Evolutionary conservation across 176 grass and related monocot genomes (phyloP).

Genomic region (Otatea glauca): DNA sequence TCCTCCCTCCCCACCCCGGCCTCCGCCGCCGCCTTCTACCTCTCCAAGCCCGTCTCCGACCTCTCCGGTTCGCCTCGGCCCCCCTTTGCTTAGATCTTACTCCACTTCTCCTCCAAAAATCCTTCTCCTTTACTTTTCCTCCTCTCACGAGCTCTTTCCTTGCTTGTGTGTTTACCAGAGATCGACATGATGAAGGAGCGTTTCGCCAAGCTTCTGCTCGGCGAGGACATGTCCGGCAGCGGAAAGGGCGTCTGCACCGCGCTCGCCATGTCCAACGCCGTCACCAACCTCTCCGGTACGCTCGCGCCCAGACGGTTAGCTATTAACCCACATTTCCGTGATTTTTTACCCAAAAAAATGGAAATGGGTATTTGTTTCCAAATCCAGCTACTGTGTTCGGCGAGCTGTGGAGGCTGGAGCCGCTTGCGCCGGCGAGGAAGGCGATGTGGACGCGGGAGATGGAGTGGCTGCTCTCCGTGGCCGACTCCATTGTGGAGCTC

Average conservation of each 20-base stretch:
- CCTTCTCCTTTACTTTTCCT: constrained; percentile 1
- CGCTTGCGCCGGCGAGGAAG: constrained; percentile 79
- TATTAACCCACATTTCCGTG: constrained; percentile 28
- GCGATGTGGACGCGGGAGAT: constrained; percentile 96
- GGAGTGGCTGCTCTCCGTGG: constrained; percentile 91
- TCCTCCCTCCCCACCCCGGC: constrained; percentile 43
- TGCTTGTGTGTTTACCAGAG: constrained; percentile 46
- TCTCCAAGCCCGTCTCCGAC: constrained; percentile 58
- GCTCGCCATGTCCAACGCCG: constrained; percentile 96
- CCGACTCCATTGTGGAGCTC: constrained; percentile 94
- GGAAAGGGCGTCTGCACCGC: constrained; percentile 98
- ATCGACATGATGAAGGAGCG: constrained; percentile 99
- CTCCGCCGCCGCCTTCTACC: constrained; percentile 52
- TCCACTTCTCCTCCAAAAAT: constrained; percentile 13
- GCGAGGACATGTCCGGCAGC: constrained; percentile 99
- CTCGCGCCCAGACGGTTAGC: not conserved
- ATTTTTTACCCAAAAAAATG: not conserved
- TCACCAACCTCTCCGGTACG: constrained; percentile 97
- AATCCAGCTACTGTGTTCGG: constrained; percentile 88
- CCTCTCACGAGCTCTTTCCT: constrained; percentile 17
- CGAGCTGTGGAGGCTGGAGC: constrained; percentile 97
- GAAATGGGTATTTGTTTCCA: not conserved
- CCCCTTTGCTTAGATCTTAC: constrained; percentile 56
- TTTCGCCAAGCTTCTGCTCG: constrained; percentile 94
- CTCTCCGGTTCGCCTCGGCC: constrained; percentile 46